A percentile compares a stretch with the other conserved stretches of the same genome.
These are phyloP conservation scores for Pichia sp. DNA, from an alignment of 1,139 yeast genomes.

Conservation along the genomic window DNA sequence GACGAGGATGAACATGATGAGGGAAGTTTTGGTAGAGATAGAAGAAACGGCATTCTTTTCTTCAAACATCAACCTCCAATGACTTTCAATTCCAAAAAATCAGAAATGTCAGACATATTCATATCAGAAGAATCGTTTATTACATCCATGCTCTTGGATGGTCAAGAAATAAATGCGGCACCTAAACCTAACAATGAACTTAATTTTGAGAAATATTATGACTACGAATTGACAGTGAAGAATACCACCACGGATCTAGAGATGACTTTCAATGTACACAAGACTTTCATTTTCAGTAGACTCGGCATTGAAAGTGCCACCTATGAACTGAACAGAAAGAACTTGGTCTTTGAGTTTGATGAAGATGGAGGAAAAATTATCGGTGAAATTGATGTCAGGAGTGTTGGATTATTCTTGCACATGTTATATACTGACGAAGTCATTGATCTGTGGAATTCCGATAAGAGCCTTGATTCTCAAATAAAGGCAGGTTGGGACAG, in stretches of 20 bases:
- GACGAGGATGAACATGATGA: slow-evolving; percentile 4
- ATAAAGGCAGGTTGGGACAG: slow-evolving; percentile 11
- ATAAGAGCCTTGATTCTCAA: slow-evolving; percentile 4
- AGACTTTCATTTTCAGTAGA: slow-evolving; percentile 15
- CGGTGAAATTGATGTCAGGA: slow-evolving; percentile 21
- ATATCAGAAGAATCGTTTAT: too few species aligned
- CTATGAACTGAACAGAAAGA: slow-evolving; percentile 10
- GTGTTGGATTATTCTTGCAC: slow-evolving; percentile 33
- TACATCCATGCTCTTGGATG: too few species aligned
- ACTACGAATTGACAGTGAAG: slow-evolving; percentile 20
- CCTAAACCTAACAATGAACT: too few species aligned
- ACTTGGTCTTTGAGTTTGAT: slow-evolving; percentile 8
- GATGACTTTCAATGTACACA: slow-evolving; percentile 18
- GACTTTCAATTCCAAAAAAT: too few species aligned
- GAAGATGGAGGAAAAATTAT: slow-evolving; percentile 9
- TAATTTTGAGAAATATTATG: slow-evolving; percentile 23
- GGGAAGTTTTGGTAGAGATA: too few species aligned
- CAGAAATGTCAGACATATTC: too few species aligned
- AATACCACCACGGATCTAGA: slow-evolving; percentile 12
- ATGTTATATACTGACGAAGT: slow-evolving; percentile 40
- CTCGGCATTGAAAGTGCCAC: slow-evolving; percentile 2
- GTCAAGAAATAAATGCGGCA: too few species aligned
- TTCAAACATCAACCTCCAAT: too few species aligned
- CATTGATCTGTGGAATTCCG: slow-evolving; percentile 33
- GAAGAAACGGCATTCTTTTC: too few species aligned